These are phyloP conservation scores for Viola pubescens DNA, from an alignment of 441 rosid species.

Conservation along the genomic window DNA sequence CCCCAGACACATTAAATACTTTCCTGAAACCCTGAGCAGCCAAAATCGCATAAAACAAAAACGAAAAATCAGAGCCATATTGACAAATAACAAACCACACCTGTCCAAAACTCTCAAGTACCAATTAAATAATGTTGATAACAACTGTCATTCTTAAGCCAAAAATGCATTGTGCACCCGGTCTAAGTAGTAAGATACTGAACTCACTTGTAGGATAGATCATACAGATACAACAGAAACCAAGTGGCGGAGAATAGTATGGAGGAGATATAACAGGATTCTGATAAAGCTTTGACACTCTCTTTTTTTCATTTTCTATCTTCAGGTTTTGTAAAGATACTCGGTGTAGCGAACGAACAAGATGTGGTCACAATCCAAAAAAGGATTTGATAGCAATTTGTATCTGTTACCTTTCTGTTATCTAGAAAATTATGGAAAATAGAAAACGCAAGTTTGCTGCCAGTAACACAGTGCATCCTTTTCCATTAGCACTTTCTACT, in stretches of 20 bases:
- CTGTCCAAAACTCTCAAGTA: not conserved
- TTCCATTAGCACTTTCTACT: no score
- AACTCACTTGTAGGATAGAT: not conserved
- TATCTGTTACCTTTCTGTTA: no score
- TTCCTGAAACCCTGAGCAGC: slow-evolving; percentile 62
- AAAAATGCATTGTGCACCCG: not conserved
- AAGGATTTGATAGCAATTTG: no score
- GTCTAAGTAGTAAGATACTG: not conserved
- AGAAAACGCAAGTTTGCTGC: no score
- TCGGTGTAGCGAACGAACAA: no score
- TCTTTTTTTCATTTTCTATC: no score
- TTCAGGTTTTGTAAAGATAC: no score
- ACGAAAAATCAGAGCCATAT: slow-evolving; percentile 4
- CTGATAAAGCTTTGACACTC: no score
- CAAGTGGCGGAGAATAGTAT: not conserved
- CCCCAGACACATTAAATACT: slow-evolving; percentile 61
- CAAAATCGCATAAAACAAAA: not conserved
- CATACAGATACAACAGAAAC: not conserved
- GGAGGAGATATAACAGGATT: no score
- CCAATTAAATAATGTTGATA: not conserved
- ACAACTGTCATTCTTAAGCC: not conserved
- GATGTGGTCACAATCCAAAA: no score
- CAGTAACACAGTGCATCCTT: no score
- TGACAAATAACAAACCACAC: not conserved
- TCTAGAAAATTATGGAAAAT: no score